Conservation (phyloP, 768 basidiomycete species). For the Collybia sp. region DNA sequence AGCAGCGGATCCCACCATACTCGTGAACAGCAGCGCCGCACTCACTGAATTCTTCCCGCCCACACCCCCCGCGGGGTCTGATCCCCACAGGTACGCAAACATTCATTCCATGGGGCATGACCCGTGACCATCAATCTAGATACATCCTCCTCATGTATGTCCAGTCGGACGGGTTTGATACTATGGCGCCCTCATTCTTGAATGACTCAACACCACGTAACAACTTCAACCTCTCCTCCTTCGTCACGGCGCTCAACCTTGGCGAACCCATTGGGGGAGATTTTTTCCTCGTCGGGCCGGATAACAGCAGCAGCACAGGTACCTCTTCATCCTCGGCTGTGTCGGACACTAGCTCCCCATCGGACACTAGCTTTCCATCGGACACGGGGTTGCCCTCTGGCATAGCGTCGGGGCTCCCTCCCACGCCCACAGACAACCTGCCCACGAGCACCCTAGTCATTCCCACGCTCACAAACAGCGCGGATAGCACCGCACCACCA, state of each 20-base stretch:
- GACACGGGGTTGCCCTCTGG: not conserved
- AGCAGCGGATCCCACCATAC: constrained; percentile 15
- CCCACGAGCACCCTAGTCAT: too few relatives aligned
- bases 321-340: constrained; percentile 6
- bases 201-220: constrained; percentile 27
- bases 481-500: too few relatives aligned
- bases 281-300: constrained; percentile 36
- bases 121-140: constrained; percentile 13
- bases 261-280: constrained; percentile 35
- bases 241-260: constrained; percentile 26
- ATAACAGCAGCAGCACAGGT: constrained; percentile 12
- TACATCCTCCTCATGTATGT: constrained; percentile 30
- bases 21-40: constrained; percentile 33
- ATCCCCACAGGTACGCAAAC: constrained; percentile 35
- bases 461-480: too few relatives aligned
- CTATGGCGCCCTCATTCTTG: constrained; percentile 21
- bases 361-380: not conserved
- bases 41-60: constrained; percentile 34
- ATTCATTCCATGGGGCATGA: constrained; percentile 8
- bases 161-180: constrained; percentile 26
- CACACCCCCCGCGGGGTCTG: constrained; percentile 33
- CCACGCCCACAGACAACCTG: too few relatives aligned
- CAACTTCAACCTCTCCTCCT: constrained; percentile 34
- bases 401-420: too few relatives aligned
- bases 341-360: not conserved